phyloP scores from a whole-genome alignment of 768 basidiomycete species.

The Collybia mongolica region DNA sequence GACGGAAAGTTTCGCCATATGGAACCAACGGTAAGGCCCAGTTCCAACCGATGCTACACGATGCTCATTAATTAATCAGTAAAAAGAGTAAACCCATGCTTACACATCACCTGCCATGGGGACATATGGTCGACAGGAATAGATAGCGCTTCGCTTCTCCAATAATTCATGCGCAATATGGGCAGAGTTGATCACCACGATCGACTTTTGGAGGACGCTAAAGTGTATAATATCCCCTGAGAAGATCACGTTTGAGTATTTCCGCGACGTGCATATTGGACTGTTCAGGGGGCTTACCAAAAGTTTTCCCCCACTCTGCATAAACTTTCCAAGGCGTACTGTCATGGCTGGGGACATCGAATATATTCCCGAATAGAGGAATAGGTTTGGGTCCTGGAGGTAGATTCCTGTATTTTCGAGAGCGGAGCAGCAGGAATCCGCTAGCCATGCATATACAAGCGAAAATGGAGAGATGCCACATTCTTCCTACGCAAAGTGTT shows the following conservation, averaged over 20 bases:
- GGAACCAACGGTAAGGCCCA: conserved; percentile 3
- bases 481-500: too few relatives aligned
- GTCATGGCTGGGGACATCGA: conserved; percentile 34
- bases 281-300: conserved; percentile 19
- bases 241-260: too few relatives aligned
- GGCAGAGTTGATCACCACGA: conserved; percentile 3
- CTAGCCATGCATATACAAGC: too few relatives aligned
- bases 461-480: too few relatives aligned
- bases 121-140: conserved; percentile 4
- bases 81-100: background rate
- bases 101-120: conserved; percentile 8
- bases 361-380: conserved; percentile 41
- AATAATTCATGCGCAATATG: conserved; percentile 1
- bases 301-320: conserved; percentile 34
- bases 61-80: background rate
- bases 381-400: conserved; percentile 36
- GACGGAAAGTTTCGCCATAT: conserved; percentile 2
- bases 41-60: conserved; percentile 5
- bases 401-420: background rate
- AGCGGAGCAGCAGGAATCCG: too few relatives aligned
- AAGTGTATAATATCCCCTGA: conserved; percentile 3
- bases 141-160: conserved; percentile 4
- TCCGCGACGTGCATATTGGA: background rate
- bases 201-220: background rate
- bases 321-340: conserved; percentile 38